Evolutionary conservation across 768 basidiomycete genomes (phyloP).

Genomic region (Podaxis carcinomalis): DNA sequence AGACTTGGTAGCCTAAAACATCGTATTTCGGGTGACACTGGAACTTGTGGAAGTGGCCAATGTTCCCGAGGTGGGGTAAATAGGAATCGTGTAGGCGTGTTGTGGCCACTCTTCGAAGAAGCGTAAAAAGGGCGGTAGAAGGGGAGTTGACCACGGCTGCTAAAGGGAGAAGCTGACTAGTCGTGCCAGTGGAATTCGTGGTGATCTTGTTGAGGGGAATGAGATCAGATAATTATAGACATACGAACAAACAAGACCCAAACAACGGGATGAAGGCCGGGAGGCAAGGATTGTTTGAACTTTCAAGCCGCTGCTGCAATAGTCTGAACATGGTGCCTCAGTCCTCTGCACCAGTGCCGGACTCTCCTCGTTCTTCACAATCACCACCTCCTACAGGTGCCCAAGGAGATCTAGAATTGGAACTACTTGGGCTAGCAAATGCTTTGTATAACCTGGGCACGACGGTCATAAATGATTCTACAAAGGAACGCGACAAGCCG

Average conservation of each 20-base stretch:
- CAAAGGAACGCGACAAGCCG: slow-evolving; percentile 72
- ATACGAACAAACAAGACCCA: slow-evolving; percentile 5
- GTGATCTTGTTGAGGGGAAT: not conserved
- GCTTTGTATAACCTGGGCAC: slow-evolving; percentile 79
- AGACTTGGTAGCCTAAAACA: not conserved
- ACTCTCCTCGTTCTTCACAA: slow-evolving; percentile 71
- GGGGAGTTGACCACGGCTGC: not conserved
- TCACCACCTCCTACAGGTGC: slow-evolving; percentile 64
- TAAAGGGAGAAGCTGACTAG: not conserved
- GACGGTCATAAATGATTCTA: slow-evolving; percentile 78
- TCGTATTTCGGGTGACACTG: not conserved
- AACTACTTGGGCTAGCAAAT: slow-evolving; percentile 72
- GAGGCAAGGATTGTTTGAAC: not conserved
- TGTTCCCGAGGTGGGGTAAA: not conserved
- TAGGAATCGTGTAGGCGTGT: not conserved
- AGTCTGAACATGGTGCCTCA: slow-evolving; percentile 7
- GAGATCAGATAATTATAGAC: slow-evolving; percentile 9
- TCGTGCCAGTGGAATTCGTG: not conserved
- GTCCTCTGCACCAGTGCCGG: slow-evolving; percentile 36
- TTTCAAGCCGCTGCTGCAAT: not conserved
- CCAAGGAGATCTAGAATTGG: slow-evolving; percentile 74
- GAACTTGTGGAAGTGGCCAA: not conserved
- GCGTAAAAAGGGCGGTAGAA: not conserved
- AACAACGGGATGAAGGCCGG: not conserved
- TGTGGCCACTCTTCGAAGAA: not conserved